phyloP scores from a whole-genome alignment of 371 early-diverging fungal species.

The Rhizopus sp. region DNA sequence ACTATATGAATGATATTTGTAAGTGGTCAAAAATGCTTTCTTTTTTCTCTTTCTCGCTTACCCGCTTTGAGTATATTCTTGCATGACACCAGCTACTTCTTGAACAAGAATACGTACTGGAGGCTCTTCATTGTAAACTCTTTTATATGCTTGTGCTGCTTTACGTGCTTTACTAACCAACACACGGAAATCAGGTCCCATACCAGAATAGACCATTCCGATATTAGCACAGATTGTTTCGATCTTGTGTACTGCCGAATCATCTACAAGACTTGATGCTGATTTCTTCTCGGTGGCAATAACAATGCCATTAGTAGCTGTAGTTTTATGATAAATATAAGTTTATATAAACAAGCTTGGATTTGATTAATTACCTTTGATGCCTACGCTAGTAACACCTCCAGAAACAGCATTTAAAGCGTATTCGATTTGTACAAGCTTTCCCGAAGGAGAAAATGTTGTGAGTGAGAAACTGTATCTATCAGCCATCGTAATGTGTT shows the following conservation, averaged over 20 bases:
- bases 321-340: background rate
- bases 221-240: conserved; percentile 88
- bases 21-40: background rate
- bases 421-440: conserved; percentile 99
- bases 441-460: conserved; percentile 99
- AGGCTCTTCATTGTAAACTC: conserved; percentile 94
- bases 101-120: conserved; percentile 92
- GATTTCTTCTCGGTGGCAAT: conserved; percentile 98
- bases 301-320: conserved; percentile 96
- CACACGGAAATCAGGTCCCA: conserved; percentile 98
- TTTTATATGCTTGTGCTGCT: conserved; percentile 92
- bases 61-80: conserved; percentile 99
- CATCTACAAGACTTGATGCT: conserved; percentile 91
- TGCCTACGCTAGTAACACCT: conserved; percentile 97
- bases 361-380: conserved; percentile 76
- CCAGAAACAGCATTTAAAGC: conserved; percentile 95
- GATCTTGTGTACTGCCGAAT: conserved; percentile 87
- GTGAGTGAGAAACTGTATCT: conserved; percentile 97
- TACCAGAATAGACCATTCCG: conserved; percentile 98
- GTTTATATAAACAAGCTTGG: background rate
- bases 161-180: conserved; percentile 95
- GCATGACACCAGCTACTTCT: conserved; percentile 96
- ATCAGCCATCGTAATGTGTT: conserved; percentile 42
- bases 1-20: conserved; percentile 40
- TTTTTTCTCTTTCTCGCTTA: conserved; percentile 33